Conservation (phyloP, 2,329 filamentous ascomycete species). For the Diaporthe capsici region DNA sequence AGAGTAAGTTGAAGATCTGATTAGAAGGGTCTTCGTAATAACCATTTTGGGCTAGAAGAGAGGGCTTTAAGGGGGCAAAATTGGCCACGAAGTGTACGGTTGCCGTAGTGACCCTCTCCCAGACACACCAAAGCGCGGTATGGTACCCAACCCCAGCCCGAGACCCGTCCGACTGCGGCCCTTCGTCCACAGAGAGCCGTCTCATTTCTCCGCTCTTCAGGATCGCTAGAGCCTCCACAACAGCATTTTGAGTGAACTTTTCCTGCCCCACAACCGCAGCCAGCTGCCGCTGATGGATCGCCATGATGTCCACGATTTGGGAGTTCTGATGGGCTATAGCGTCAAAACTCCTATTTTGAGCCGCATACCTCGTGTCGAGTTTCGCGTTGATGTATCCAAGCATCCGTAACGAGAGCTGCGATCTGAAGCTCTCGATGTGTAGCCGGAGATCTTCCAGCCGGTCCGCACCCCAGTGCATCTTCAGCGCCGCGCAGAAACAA, state of each 20-base stretch:
- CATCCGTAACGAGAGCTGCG: background rate
- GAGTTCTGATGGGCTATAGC: background rate
- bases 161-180: too few species aligned
- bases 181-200: background rate
- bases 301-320: background rate
- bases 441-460: background rate
- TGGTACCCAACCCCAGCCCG: too few species aligned
- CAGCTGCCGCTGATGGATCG: conserved; percentile 1
- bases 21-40: rapidly evolving
- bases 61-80: too few species aligned
- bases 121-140: too few species aligned
- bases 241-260: background rate
- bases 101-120: too few species aligned
- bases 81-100: too few species aligned
- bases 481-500: background rate
- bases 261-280: background rate
- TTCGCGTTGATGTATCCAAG: background rate
- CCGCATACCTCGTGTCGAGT: background rate
- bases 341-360: background rate
- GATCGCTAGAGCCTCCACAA: background rate
- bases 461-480: background rate
- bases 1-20: too few species aligned
- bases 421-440: background rate
- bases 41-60: too few species aligned
- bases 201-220: background rate